These are phyloP conservation scores for Fragaria ananassa DNA, from an alignment of 306 rosid genomes.

Conservation along the genomic window DNA sequence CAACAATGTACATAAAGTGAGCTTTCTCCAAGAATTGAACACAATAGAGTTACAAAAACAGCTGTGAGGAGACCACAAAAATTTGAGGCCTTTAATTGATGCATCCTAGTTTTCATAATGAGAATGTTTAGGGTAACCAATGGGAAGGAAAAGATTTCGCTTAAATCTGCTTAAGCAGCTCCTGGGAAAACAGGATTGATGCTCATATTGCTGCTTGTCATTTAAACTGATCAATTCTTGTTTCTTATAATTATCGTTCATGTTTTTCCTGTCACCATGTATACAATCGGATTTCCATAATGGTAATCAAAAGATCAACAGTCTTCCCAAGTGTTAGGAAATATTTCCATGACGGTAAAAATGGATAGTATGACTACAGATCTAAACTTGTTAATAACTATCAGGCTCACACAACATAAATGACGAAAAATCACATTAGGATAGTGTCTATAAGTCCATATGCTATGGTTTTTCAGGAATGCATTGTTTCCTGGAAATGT, in stretches of 20 bases:
- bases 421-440: background rate
- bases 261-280: background rate
- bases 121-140: background rate
- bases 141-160: background rate
- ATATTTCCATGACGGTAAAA: background rate
- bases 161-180: background rate
- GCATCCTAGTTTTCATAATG: background rate
- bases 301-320: background rate
- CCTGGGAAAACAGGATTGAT: background rate
- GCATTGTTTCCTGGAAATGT: background rate
- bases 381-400: background rate
- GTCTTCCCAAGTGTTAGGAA: background rate
- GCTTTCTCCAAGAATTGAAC: conserved; percentile 16
- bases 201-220: background rate
- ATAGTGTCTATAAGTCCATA: background rate
- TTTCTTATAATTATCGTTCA: background rate
- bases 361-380: background rate
- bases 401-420: background rate
- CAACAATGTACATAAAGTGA: conserved; percentile 10
- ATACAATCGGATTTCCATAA: background rate
- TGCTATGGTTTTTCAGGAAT: background rate
- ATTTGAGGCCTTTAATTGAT: conserved; percentile 2
- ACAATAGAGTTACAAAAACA: conserved; percentile 14
- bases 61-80: background rate
- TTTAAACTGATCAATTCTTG: background rate